These are phyloP conservation scores for Nakazawaea ishiwadae DNA, from an alignment of 805 yeast genomes.

Conservation along the genomic window DNA sequence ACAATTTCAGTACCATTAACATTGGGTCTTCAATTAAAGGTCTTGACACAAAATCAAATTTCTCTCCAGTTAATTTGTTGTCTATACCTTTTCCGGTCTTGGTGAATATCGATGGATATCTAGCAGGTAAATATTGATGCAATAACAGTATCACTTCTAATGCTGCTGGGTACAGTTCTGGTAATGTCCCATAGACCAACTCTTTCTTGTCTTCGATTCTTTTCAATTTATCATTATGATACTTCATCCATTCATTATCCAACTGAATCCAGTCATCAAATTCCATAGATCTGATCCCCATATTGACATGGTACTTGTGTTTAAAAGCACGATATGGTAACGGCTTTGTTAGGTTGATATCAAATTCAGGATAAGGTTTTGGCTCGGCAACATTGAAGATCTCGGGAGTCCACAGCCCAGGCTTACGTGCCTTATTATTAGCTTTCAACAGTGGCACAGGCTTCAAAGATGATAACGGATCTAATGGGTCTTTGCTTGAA, in stretches of 20 bases:
- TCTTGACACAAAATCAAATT: conserved; percentile 29
- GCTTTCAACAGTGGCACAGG: conserved; percentile 31
- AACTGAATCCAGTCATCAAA: conserved; percentile 62
- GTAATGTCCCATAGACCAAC: conserved; percentile 45
- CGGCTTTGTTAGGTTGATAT: conserved; percentile 43
- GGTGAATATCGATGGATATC: conserved; percentile 54
- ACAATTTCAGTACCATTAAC: conserved; percentile 49
- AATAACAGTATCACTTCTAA: conserved; percentile 52
- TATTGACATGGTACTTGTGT: conserved; percentile 58
- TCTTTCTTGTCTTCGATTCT: conserved; percentile 43
- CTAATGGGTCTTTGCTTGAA: conserved; percentile 8
- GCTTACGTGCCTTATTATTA: conserved; percentile 40
- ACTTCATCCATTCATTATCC: conserved; percentile 60
- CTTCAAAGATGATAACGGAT: conserved; percentile 12
- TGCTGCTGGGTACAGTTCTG: conserved; percentile 49
- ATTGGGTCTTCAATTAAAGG: conserved; percentile 49
- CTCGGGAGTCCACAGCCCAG: conserved; percentile 54
- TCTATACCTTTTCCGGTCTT: conserved; percentile 42
- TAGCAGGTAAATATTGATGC: conserved; percentile 44
- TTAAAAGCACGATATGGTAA: conserved; percentile 65
- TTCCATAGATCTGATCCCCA: conserved; percentile 66
- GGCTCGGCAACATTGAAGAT: conserved; percentile 46
- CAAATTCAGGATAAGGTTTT: conserved; percentile 43
- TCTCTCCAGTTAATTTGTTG: conserved; percentile 51
- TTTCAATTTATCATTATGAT: conserved; percentile 45